Conservation (phyloP, 2,329 filamentous ascomycete genomes). For the Diaporthe batatas region DNA sequence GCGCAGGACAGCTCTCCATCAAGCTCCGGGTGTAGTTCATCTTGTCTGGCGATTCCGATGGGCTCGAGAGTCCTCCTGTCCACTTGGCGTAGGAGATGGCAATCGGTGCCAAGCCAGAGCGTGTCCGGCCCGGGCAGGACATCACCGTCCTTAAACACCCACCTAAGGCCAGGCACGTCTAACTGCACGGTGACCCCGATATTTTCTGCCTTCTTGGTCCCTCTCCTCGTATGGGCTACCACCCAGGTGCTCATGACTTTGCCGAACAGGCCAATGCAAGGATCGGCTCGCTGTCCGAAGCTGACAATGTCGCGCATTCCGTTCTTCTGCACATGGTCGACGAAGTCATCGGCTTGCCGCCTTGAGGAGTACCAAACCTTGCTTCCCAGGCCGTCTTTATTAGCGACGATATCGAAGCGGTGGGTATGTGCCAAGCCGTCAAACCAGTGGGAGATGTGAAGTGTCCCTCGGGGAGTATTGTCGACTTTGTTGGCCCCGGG, state of each 20-base stretch:
- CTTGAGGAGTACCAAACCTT: constrained; percentile 79
- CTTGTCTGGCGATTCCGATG: constrained; percentile 72
- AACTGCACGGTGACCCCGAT: constrained; percentile 74
- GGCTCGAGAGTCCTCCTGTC: constrained; percentile 81
- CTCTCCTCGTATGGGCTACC: constrained; percentile 45
- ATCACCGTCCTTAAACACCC: background rate
- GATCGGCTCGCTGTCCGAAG: constrained; percentile 80
- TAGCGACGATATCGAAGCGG: constrained; percentile 75
- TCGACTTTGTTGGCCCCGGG: constrained; percentile 75
- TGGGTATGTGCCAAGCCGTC: constrained; percentile 81
- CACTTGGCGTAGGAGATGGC: constrained; percentile 66
- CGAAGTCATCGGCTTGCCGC: constrained; percentile 73
- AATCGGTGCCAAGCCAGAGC: constrained; percentile 68
- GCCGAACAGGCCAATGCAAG: constrained; percentile 78
- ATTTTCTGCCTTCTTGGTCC: constrained; percentile 62
- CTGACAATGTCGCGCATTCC: constrained; percentile 70
- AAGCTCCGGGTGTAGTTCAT: constrained; percentile 74
- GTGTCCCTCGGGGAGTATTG: constrained; percentile 54
- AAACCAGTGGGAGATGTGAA: constrained; percentile 81
- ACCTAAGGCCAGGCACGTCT: constrained; percentile 8
- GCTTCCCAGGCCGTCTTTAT: constrained; percentile 45
- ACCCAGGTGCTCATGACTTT: constrained; percentile 77
- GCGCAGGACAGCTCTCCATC: constrained; percentile 76
- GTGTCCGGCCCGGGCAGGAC: constrained; percentile 50
- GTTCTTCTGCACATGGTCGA: constrained; percentile 70